Evolutionary conservation across 2,329 filamentous ascomycete genomes (phyloP).

Genomic region (Rugonectria rugulosa): DNA sequence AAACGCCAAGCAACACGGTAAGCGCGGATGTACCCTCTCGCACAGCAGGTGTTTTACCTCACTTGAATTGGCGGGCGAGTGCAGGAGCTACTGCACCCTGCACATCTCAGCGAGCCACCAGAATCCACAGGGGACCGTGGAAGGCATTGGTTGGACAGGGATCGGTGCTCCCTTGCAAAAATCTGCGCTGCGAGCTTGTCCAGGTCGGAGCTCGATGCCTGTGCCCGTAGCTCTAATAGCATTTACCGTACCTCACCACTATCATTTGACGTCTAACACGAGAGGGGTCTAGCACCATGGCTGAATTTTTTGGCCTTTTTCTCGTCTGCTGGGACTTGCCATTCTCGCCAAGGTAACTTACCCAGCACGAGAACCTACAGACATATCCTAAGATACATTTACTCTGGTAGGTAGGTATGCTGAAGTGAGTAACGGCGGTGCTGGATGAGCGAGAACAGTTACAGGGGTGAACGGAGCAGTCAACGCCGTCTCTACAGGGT

Average conservation of each 20-base stretch:
- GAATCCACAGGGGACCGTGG: conserved; percentile 12
- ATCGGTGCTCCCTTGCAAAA: conserved; percentile 2
- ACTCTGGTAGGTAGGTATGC: not conserved
- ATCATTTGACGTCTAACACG: not conserved
- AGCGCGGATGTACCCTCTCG: conserved; percentile 3
- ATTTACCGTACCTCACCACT: too few relatives aligned
- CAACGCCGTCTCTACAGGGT: too few relatives aligned
- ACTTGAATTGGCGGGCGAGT: too few relatives aligned
- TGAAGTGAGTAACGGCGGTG: conserved; percentile 11
- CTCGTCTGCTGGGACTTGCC: too few relatives aligned
- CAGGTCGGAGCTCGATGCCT: not conserved
- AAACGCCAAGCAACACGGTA: not conserved
- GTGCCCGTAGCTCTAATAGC: too few relatives aligned
- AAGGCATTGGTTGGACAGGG: conserved; percentile 16
- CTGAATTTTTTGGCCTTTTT: too few relatives aligned
- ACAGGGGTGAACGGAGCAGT: too few relatives aligned
- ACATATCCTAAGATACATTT: too few relatives aligned
- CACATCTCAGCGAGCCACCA: not conserved
- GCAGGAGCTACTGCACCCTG: conserved; percentile 6
- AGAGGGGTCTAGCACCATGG: conserved; percentile 3
- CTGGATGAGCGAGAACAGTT: conserved; percentile 32
- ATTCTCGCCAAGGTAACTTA: too few relatives aligned
- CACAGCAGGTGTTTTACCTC: conserved; percentile 1
- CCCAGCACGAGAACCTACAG: too few relatives aligned
- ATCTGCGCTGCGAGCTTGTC: not conserved